Conservation (phyloP, 2,329 filamentous ascomycete genomes). For the Colletotrichum caudatum region DNA sequence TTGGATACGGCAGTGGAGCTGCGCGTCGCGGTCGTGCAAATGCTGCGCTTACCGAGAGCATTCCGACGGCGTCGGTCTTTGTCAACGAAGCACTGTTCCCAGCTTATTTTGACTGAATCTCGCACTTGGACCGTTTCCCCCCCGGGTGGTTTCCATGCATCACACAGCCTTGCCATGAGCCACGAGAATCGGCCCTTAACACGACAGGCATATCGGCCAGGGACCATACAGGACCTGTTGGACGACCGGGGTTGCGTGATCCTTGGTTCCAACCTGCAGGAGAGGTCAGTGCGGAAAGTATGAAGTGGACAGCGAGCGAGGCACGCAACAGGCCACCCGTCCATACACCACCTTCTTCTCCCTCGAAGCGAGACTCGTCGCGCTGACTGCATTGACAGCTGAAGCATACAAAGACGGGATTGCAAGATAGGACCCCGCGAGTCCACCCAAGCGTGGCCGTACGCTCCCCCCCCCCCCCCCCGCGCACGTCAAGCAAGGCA, state of each 20-base stretch:
- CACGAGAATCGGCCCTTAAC: slow-evolving; percentile 24
- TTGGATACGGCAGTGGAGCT: slow-evolving; percentile 31
- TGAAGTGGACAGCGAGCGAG: background rate
- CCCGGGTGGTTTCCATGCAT: background rate
- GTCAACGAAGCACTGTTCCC: slow-evolving; percentile 12
- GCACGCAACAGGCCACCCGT: background rate
- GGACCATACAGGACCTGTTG: slow-evolving; percentile 6
- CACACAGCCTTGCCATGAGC: slow-evolving; percentile 15
- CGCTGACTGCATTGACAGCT: slow-evolving; percentile 30
- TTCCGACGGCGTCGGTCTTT: slow-evolving; percentile 2
- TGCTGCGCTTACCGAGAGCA: background rate
- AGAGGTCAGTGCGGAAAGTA: slow-evolving; percentile 20
- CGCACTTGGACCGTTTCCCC: background rate
- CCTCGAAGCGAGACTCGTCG: slow-evolving; percentile 10
- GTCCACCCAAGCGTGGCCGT: slow-evolving; percentile 5
- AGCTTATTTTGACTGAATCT: slow-evolving; percentile 14
- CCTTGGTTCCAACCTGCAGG: slow-evolving; percentile 1
- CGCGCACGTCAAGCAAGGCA: slow-evolving; percentile 9
- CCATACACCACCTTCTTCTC: background rate
- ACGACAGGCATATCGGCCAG: slow-evolving; percentile 27
- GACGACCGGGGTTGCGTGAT: slow-evolving; percentile 15
- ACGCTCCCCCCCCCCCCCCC: slow-evolving; percentile 2
- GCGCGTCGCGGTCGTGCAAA: slow-evolving; percentile 25
- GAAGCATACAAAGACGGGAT: slow-evolving; percentile 16
- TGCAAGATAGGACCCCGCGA: slow-evolving; percentile 13